These are phyloP conservation scores for Lachancea quebecensis DNA, from an alignment of 805 yeast species.

Conservation along the genomic window DNA sequence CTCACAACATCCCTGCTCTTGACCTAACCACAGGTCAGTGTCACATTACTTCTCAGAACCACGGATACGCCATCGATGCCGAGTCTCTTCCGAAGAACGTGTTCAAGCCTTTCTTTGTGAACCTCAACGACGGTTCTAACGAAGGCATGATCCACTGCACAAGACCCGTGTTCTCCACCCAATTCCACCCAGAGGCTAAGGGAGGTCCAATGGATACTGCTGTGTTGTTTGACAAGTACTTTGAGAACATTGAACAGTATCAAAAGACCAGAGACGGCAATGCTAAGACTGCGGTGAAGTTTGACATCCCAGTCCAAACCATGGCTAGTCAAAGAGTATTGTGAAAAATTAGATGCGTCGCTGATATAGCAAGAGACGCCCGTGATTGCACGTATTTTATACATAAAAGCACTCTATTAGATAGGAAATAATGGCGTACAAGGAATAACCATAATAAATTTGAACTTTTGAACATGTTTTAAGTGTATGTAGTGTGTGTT, in stretches of 20 bases:
- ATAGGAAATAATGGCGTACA: too few species aligned
- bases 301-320: slow-evolving; percentile 16
- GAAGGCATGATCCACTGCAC: slow-evolving; percentile 92
- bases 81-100: slow-evolving; percentile 57
- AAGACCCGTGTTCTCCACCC: slow-evolving; percentile 91
- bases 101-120: slow-evolving; percentile 83
- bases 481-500: too few species aligned
- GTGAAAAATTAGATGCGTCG: not conserved
- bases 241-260: slow-evolving; percentile 58
- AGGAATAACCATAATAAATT: too few species aligned
- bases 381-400: too few species aligned
- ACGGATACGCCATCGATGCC: slow-evolving; percentile 94
- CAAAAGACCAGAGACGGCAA: slow-evolving; percentile 31
- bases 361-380: too few species aligned
- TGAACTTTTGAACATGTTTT: too few species aligned
- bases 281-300: slow-evolving; percentile 11
- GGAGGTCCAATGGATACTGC: slow-evolving; percentile 97
- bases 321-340: slow-evolving; percentile 31
- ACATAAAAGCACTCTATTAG: too few species aligned
- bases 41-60: slow-evolving; percentile 97
- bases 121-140: slow-evolving; percentile 90
- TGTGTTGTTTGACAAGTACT: slow-evolving; percentile 84
- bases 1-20: slow-evolving; percentile 95
- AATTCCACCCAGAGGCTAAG: slow-evolving; percentile 98
- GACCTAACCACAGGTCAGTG: slow-evolving; percentile 87